Conservation (phyloP, 345 rosid species). For the Rhodamnia rubescens region DNA sequence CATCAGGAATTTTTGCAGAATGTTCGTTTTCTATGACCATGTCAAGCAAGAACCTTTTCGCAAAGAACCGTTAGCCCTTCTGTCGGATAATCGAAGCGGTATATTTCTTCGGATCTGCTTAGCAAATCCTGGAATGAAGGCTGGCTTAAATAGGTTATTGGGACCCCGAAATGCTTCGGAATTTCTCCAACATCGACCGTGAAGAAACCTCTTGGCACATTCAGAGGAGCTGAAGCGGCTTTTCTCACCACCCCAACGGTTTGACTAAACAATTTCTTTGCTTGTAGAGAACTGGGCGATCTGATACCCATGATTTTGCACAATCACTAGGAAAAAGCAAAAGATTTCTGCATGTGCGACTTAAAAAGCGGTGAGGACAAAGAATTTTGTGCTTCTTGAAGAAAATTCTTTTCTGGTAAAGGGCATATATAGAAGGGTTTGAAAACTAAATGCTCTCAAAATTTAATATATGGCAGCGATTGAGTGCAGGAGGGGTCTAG, state of each 20-base stretch:
- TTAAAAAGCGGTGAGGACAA: background rate
- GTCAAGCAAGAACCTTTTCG: slow-evolving; percentile 22
- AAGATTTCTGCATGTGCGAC: background rate
- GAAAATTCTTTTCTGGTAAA: background rate
- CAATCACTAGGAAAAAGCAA: background rate
- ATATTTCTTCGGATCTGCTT: slow-evolving; percentile 38
- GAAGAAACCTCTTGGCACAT: background rate
- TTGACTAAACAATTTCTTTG: background rate
- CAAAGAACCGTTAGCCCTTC: slow-evolving; percentile 50
- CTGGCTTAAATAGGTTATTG: slow-evolving; percentile 24
- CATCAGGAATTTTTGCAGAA: background rate
- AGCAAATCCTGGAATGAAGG: slow-evolving; percentile 35
- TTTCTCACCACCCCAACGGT: no score
- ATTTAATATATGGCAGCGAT: background rate
- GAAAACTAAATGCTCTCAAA: background rate
- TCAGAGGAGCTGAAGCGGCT: background rate
- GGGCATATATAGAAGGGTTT: background rate
- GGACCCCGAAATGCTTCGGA: slow-evolving; percentile 26
- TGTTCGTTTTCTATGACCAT: background rate
- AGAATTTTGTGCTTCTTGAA: background rate
- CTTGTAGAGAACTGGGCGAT: background rate
- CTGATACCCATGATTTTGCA: background rate
- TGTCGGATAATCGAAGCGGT: slow-evolving; percentile 35
- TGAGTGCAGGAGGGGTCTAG: background rate
- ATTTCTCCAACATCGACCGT: slow-evolving; percentile 44